Evolutionary conservation across 2,329 filamentous ascomycete species (phyloP).

Genomic region (Neurospora crassa): DNA sequence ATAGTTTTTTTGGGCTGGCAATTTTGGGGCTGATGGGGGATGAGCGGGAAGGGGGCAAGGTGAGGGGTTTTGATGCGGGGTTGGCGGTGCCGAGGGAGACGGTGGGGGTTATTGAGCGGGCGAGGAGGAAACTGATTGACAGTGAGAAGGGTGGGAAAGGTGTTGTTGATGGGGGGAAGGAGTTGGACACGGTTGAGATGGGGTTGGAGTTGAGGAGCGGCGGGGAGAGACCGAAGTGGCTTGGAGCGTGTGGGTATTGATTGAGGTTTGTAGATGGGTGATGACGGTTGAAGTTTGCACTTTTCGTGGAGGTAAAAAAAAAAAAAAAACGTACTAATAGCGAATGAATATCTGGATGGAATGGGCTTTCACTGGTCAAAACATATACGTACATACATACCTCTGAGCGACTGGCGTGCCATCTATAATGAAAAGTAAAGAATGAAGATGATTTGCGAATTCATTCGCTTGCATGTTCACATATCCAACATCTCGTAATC

Average conservation of each 20-base stretch:
- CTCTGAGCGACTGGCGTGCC: background rate
- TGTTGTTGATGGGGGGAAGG: background rate
- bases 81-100: slow-evolving; percentile 64
- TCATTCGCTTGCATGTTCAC: background rate
- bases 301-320: background rate
- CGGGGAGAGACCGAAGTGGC: slow-evolving; percentile 9
- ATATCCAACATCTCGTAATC: background rate
- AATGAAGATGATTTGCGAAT: background rate
- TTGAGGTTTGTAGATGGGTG: background rate
- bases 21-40: slow-evolving; percentile 68
- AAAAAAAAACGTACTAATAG: background rate
- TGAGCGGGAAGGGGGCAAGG: slow-evolving; percentile 47
- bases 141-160: slow-evolving; percentile 1
- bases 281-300: background rate
- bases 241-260: background rate
- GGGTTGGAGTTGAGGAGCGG: slow-evolving; percentile 11
- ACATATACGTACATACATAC: background rate
- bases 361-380: background rate
- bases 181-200: slow-evolving; percentile 7
- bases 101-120: slow-evolving; percentile 37
- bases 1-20: slow-evolving; percentile 80
- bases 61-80: slow-evolving; percentile 58
- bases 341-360: background rate
- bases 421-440: background rate
- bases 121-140: slow-evolving; percentile 30